phyloP scores from a whole-genome alignment of 83 land plant species.

The Picea mariana region DNA sequence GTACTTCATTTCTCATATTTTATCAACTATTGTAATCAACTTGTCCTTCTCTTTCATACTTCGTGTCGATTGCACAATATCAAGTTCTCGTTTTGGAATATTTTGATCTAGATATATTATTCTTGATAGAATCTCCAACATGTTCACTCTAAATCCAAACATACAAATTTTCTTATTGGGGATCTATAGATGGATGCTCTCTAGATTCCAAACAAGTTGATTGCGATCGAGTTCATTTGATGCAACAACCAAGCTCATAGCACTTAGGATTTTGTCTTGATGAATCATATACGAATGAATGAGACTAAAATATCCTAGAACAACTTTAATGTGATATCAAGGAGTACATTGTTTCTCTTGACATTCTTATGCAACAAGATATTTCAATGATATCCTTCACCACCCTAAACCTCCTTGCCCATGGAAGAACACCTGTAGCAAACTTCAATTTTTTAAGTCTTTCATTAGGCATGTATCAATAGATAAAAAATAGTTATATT shows the following conservation, averaged over 20 bases:
- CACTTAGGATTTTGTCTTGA: background rate
- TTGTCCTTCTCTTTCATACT: conserved; percentile 13
- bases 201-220: background rate
- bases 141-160: conserved; percentile 19
- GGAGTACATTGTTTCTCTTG: no score
- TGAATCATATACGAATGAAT: background rate
- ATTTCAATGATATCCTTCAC: conserved; percentile 11
- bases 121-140: conserved; percentile 20
- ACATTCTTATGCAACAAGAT: no score
- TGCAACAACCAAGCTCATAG: background rate
- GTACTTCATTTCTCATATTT: conserved; percentile 7
- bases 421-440: conserved; percentile 21
- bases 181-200: background rate
- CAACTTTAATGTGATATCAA: conserved; percentile 6
- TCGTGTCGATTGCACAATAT: conserved; percentile 20
- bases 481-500: no score
- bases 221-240: conserved; percentile 1
- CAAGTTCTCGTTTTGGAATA: background rate
- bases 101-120: background rate
- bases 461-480: no score
- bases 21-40: conserved; percentile 20
- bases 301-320: conserved; percentile 27
- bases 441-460: background rate
- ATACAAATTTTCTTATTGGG: conserved; percentile 9
- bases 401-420: conserved; percentile 25